Evolutionary conservation across 345 rosid species (phyloP).

Genomic region (Eucalyptus pauciflora): DNA sequence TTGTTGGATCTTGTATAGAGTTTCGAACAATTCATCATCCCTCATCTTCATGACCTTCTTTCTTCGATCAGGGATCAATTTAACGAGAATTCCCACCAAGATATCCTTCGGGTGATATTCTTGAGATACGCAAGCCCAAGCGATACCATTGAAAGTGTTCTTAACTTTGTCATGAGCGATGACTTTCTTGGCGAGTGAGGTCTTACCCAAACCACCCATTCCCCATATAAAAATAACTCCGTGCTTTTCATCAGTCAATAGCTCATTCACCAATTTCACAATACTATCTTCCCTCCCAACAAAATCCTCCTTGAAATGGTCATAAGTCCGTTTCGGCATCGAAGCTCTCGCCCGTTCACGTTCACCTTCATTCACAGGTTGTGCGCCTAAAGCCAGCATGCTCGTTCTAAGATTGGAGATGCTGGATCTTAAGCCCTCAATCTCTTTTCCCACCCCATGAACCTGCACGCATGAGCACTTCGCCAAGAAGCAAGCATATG

Average conservation of each 20-base stretch:
- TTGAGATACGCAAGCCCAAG: no score
- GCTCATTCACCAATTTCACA: neutral
- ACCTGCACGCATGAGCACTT: neutral
- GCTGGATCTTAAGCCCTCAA: conserved; percentile 11
- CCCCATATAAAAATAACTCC: no score
- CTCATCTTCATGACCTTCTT: conserved; percentile 13
- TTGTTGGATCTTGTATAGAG: neutral
- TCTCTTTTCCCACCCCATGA: conserved; percentile 5
- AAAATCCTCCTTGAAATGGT: neutral
- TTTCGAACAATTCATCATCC: conserved; percentile 16
- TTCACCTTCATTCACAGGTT: neutral
- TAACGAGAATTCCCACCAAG: neutral
- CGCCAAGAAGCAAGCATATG: neutral
- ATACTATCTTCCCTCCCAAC: neutral
- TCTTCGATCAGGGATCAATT: conserved; percentile 6
- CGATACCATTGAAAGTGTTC: no score
- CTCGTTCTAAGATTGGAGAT: conserved; percentile 16
- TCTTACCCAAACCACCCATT: no score
- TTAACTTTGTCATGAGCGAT: no score
- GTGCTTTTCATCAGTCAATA: neutral
- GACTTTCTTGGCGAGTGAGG: no score
- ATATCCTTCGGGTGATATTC: no score
- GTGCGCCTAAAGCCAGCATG: conserved; percentile 13
- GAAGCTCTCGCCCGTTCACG: neutral
- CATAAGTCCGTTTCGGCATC: accelerated